These are phyloP conservation scores for Parsonsia alboflavescens DNA, from an alignment of 257 asterid genomes.

Conservation along the genomic window DNA sequence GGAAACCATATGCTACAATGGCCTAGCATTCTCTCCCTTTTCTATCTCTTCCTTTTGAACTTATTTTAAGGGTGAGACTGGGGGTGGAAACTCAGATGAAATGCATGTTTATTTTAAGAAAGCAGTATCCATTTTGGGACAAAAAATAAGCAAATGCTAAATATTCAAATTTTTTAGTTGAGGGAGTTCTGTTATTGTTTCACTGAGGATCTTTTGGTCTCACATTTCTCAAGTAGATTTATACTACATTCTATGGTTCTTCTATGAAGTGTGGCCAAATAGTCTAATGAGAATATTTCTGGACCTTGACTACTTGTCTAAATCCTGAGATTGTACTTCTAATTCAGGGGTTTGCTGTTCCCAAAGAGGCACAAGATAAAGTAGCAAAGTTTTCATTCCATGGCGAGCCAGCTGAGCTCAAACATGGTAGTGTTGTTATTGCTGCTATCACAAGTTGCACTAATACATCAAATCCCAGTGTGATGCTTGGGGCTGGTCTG, in stretches of 20 bases:
- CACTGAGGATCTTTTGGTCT: neutral
- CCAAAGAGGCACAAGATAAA: slow-evolving; percentile 79
- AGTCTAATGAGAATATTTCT: neutral
- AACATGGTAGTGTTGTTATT: slow-evolving; percentile 91
- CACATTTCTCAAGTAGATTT: neutral
- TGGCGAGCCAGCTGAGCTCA: slow-evolving; percentile 89
- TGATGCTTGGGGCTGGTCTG: slow-evolving; percentile 95
- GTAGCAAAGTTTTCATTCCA: slow-evolving; percentile 72
- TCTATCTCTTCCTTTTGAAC: neutral
- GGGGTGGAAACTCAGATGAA: neutral
- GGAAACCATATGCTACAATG: neutral
- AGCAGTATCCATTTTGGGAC: neutral
- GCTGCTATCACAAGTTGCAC: slow-evolving; percentile 98
- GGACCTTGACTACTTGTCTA: neutral
- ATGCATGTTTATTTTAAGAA: neutral
- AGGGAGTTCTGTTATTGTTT: neutral
- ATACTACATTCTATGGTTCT: neutral
- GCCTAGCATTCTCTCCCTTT: neutral
- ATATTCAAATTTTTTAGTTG: neutral
- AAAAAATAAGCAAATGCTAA: neutral
- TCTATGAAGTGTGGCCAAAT: neutral
- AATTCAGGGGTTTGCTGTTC: slow-evolving; percentile 82
- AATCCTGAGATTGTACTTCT: neutral
- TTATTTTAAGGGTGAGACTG: neutral
- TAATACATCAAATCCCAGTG: slow-evolving; percentile 96